A percentile compares a stretch with the other conserved stretches of the same genome.
Evolutionary conservation across 352 stramenopile species (phyloP).

Genomic region (Globisporangium rhizosaccharum): DNA sequence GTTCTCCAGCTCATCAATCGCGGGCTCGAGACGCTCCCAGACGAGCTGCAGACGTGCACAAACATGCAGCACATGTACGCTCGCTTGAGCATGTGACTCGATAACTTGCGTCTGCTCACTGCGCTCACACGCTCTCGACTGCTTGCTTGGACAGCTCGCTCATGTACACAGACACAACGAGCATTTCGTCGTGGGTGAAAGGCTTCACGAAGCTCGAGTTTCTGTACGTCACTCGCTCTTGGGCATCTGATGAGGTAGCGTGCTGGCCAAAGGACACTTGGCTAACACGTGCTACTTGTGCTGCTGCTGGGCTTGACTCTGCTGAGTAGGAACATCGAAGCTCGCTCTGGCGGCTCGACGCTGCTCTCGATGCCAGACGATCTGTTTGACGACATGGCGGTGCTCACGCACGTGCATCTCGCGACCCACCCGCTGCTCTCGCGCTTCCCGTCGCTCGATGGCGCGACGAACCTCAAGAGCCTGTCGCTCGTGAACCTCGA

Average conservation of each 20-base stretch:
- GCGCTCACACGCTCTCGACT: neutral
- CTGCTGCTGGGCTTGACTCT: neutral
- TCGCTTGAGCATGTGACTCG: neutral
- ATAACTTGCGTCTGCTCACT: neutral
- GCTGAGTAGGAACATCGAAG: conserved; percentile 22
- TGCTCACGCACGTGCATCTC: conserved; percentile 30
- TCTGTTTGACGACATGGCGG: conserved; percentile 28
- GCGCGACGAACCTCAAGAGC: conserved; percentile 23
- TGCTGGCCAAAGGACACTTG: neutral
- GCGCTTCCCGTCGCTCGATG: conserved; percentile 23
- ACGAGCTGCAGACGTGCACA: conserved; percentile 22
- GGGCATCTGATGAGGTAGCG: neutral
- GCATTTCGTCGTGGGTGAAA: conserved; percentile 22
- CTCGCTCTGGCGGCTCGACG: conserved; percentile 2
- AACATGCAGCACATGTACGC: conserved; percentile 36
- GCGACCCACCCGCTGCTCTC: conserved; percentile 15
- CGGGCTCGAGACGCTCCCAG: conserved; percentile 15
- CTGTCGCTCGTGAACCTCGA: conserved; percentile 22
- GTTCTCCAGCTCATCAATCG: conserved; percentile 41
- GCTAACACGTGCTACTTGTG: neutral
- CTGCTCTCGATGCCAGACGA: conserved; percentile 18
- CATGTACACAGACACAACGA: conserved; percentile 21
- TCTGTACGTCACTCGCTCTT: conserved; percentile 21
- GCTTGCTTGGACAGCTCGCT: conserved; percentile 18
- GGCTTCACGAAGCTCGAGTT: conserved; percentile 29